Base-by-base conservation (phyloP, 2,329 filamentous ascomycete species). In the Domatiomyces globalis region DNA sequence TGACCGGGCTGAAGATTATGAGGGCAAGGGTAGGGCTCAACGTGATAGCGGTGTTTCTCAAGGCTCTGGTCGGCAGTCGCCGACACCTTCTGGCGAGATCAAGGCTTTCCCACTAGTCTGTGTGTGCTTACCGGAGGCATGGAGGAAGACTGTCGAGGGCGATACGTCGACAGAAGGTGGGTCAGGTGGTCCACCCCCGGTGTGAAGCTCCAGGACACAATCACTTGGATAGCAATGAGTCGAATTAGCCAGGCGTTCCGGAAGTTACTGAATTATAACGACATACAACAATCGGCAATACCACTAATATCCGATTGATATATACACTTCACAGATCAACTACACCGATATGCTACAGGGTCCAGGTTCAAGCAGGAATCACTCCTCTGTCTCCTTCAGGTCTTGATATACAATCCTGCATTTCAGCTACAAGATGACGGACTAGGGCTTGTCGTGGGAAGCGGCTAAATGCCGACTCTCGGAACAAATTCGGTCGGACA, bases 41-140 rank as follows among this genome's bases (percentile, higher is more conserved):
- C 80, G 92, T 55, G 92, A 98, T 68, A 96, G 90, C 62, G 92
- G 92, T 52, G 85, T 96, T 44, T 95, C 87, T 45, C 84, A 87
- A 68, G 83, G 84, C 17, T 85, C 85, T 2, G 73, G 76, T 51
- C 69, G 67, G 45, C 74, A 76, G 46, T 86, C 85, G 27, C 83
- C 84, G 19, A 71, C 77, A 1, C 76, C 75, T 9, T 74, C 76
- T 51, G 87, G 87, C 54, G 90, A 96, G 66, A 92, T 96, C 72
- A 96, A 96, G 69, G 92, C 92, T 29, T 96, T 96, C 75, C 92
- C 92, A 22, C 76, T 98, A 56, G 90, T 98, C 48, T 98, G 90
- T 64, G 87, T 96, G 43, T 96, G 92, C 68, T 73, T 95, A 29
- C 92, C 90, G 22, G 86, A 95, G 63, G 89, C 95, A 67, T 98